Conservation (phyloP, 768 basidiomycete species). For the Tylopilus vinaceipallidus region DNA sequence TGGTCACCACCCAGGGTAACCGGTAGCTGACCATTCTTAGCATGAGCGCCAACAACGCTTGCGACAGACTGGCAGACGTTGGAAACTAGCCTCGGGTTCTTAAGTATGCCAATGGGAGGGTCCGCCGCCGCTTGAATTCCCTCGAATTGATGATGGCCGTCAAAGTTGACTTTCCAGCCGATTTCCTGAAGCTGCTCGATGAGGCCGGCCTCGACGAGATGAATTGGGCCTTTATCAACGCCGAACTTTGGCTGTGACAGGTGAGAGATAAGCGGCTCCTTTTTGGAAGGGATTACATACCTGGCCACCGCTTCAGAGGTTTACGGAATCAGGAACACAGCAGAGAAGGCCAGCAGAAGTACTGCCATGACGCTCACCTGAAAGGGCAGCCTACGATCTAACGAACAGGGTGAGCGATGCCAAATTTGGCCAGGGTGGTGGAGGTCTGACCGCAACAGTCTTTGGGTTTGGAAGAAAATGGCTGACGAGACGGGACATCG, state of each 20-base stretch:
- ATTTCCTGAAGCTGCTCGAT: constrained; percentile 70
- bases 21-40: constrained; percentile 75
- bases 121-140: constrained; percentile 51
- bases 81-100: constrained; percentile 87
- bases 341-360: neutral
- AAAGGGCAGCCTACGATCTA: constrained; percentile 96
- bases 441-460: constrained; percentile 72
- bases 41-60: constrained; percentile 71
- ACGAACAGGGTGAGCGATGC: constrained; percentile 9
- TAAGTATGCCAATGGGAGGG: constrained; percentile 83
- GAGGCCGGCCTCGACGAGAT: constrained; percentile 85
- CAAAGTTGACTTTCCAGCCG: constrained; percentile 88
- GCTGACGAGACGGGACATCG: constrained; percentile 25
- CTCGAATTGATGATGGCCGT: constrained; percentile 88
- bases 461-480: constrained; percentile 53
- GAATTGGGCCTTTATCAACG: constrained; percentile 86
- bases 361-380: constrained; percentile 53
- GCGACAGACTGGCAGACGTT: constrained; percentile 79
- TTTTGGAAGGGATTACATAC: constrained; percentile 14
- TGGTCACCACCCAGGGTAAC: constrained; percentile 96
- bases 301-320: constrained; percentile 29
- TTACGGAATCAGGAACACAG: constrained; percentile 13
- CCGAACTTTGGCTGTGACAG: constrained; percentile 62
- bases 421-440: neutral
- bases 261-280: constrained; percentile 12